Conservation (phyloP, 352 stramenopile species). For the Elongisporangium prolatum region DNA sequence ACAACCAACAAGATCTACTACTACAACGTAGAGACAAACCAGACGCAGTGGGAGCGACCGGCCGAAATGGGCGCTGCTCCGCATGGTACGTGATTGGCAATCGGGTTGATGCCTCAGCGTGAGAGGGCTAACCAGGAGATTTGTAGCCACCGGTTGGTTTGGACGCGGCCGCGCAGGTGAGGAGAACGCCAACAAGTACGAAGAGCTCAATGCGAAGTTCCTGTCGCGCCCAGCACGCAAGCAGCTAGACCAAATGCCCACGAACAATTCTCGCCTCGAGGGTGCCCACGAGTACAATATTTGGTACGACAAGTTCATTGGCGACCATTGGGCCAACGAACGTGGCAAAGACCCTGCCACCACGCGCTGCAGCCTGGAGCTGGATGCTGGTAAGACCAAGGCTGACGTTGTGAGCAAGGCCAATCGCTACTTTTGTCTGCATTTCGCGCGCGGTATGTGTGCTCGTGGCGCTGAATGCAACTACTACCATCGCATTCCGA, state of each 20-base stretch:
- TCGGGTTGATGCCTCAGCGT: background rate
- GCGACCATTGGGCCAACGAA: slow-evolving; percentile 87
- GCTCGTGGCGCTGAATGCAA: slow-evolving; percentile 85
- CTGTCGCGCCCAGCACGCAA: slow-evolving; percentile 83
- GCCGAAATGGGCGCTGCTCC: slow-evolving; percentile 89
- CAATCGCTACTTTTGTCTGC: slow-evolving; percentile 89
- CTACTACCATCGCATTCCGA: slow-evolving; percentile 89
- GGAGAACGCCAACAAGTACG: slow-evolving; percentile 68
- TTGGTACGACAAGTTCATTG: slow-evolving; percentile 93
- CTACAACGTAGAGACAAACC: slow-evolving; percentile 86
- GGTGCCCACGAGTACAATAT: slow-evolving; percentile 95
- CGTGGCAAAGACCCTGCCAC: slow-evolving; percentile 82
- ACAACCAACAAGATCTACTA: slow-evolving; percentile 92
- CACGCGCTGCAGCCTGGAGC: slow-evolving; percentile 80
- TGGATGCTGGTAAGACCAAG: slow-evolving; percentile 89
- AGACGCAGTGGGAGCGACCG: slow-evolving; percentile 89
- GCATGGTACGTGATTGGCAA: slow-evolving; percentile 26
- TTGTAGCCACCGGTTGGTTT: slow-evolving; percentile 88
- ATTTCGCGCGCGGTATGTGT: slow-evolving; percentile 92
- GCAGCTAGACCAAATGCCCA: slow-evolving; percentile 88
- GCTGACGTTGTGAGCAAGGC: slow-evolving; percentile 84
- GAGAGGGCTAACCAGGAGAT: background rate
- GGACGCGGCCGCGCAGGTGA: slow-evolving; percentile 83
- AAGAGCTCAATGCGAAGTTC: slow-evolving; percentile 81
- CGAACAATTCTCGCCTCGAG: slow-evolving; percentile 83